Percentiles rank a stretch among this genome's conserved stretches.
These are phyloP conservation scores for Aquilaria agallochum DNA, from an alignment of 441 rosid genomes.

Conservation along the genomic window DNA sequence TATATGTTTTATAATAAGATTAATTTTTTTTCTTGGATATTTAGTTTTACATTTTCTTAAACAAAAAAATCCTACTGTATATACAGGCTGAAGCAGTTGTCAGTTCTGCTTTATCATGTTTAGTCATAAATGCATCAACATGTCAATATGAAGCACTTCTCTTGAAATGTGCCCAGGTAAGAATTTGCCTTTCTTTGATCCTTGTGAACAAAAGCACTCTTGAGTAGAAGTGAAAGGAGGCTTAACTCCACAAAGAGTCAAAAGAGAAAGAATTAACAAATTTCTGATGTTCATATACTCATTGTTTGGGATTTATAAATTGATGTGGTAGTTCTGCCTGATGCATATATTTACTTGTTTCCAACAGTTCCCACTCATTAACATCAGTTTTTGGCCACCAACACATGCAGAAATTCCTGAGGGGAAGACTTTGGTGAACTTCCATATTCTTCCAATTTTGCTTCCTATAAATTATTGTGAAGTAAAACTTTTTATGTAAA, in stretches of 20 bases:
- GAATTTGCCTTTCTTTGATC: no score
- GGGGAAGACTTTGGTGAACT: conserved; percentile 61
- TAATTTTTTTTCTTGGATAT: not conserved
- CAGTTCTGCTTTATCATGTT: conserved; percentile 52
- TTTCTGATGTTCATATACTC: no score
- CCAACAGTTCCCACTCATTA: conserved; percentile 65
- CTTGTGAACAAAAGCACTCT: no score
- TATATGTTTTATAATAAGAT: no score
- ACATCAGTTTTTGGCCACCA: conserved; percentile 74
- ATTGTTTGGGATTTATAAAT: no score
- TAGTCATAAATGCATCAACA: conserved; percentile 30
- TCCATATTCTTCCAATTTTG: conserved; percentile 6
- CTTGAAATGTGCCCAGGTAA: conserved; percentile 37
- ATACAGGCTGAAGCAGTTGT: conserved; percentile 50
- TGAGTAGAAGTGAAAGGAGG: no score
- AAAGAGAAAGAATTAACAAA: no score
- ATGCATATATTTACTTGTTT: conserved; percentile 3
- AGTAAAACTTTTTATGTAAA: conserved; percentile 4
- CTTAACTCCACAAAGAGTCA: no score
- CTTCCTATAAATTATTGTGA: no score
- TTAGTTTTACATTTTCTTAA: conserved; percentile 5
- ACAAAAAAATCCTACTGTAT: conserved; percentile 1
- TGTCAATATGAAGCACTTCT: conserved; percentile 30
- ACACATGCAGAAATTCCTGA: conserved; percentile 45
- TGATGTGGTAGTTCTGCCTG: not conserved